These are phyloP conservation scores for Fusarium fujikuroi DNA, from an alignment of 2,329 filamentous ascomycete species.

Conservation along the genomic window DNA sequence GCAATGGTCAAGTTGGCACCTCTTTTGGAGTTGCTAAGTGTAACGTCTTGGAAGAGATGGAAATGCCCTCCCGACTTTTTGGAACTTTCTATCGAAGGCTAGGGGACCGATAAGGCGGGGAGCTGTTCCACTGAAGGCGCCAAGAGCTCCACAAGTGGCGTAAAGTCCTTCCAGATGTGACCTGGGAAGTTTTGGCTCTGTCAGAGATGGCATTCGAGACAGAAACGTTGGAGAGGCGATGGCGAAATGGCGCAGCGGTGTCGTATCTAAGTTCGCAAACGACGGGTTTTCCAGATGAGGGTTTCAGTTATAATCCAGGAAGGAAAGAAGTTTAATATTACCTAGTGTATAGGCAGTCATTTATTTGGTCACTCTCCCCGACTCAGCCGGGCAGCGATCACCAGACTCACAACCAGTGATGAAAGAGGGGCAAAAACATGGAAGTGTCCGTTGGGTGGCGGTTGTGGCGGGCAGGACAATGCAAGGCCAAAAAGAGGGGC, in stretches of 20 bases:
- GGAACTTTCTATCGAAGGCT: slow-evolving; percentile 24
- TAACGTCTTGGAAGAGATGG: slow-evolving; percentile 2
- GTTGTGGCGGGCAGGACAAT: slow-evolving; percentile 11
- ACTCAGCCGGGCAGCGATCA: slow-evolving; percentile 44
- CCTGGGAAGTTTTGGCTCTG: not conserved
- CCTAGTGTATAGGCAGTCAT: slow-evolving; percentile 21
- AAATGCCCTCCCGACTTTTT: slow-evolving; percentile 21
- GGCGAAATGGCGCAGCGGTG: not conserved
- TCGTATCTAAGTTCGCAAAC: not conserved
- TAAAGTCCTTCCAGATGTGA: slow-evolving; percentile 4
- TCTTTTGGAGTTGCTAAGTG: slow-evolving; percentile 1
- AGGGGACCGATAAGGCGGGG: slow-evolving; percentile 25
- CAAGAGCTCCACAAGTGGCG: slow-evolving; percentile 32
- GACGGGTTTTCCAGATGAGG: not conserved
- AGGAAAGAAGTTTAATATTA: not conserved
- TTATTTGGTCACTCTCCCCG: slow-evolving; percentile 40
- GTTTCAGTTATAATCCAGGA: not conserved
- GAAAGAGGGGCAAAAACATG: slow-evolving; percentile 33
- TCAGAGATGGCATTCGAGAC: not conserved
- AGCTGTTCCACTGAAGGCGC: slow-evolving; percentile 15
- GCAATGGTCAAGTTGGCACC: slow-evolving; percentile 1
- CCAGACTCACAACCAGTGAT: slow-evolving; percentile 41
- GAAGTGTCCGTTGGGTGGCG: slow-evolving; percentile 4
- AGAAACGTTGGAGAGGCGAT: not conserved
- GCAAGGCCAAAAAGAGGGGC: slow-evolving; percentile 23